phyloP scores from a whole-genome alignment of 495 filamentous ascomycete species.

The Schizothecium vesticola region DNA sequence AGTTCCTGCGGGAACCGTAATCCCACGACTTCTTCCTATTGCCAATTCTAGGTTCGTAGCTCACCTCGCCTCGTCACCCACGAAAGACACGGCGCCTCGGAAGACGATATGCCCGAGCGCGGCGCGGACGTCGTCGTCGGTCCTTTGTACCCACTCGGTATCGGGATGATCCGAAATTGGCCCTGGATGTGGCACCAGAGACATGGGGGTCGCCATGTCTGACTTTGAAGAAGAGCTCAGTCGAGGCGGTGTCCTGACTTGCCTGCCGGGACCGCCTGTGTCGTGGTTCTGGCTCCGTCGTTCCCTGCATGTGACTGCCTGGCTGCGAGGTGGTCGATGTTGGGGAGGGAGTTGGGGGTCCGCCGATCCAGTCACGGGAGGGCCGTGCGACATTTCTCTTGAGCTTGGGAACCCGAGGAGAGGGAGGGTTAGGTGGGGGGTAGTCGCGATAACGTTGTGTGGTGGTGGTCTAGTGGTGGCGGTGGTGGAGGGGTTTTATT shows the following conservation, averaged over 20 bases:
- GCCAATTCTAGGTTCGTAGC: no score
- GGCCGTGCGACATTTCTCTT: neutral
- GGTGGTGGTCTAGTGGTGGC: neutral
- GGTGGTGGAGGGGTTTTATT: neutral
- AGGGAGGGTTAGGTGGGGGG: neutral
- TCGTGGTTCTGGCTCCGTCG: no score
- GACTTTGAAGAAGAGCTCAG: no score
- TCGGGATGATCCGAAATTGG: neutral
- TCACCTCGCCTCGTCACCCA: neutral
- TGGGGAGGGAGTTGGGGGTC: neutral
- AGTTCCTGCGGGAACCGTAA: no score
- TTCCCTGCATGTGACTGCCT: neutral
- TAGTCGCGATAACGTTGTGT: neutral
- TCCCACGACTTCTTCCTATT: no score
- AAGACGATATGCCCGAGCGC: neutral
- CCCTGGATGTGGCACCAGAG: no score
- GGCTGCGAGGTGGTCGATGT: neutral
- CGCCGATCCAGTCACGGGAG: neutral
- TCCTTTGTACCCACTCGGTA: neutral
- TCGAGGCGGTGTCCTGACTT: neutral
- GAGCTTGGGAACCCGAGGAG: neutral
- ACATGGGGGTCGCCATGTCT: neutral
- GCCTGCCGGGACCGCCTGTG: neutral
- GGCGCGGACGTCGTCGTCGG: neutral
- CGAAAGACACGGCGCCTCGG: neutral